Evolutionary conservation across 805 yeast species (phyloP).

Genomic region (Lachancea kluyveri): DNA sequence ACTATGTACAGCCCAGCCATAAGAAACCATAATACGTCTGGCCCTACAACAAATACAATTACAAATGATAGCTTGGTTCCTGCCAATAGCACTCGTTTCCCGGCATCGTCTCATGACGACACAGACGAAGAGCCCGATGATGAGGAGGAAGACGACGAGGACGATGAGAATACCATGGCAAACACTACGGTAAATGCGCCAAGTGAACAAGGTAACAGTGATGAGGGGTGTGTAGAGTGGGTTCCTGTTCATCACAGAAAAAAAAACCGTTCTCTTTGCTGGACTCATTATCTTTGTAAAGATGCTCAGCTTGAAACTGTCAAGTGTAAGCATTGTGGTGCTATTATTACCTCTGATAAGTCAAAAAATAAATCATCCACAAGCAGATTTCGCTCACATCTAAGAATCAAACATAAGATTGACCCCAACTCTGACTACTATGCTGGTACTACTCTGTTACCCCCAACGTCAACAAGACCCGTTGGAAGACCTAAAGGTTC

Average conservation of each 20-base stretch:
- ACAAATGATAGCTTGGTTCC: too few species aligned
- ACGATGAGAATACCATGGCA: conserved; percentile 7
- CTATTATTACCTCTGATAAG: conserved; percentile 4
- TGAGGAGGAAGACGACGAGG: conserved; percentile 8
- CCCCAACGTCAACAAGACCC: too few species aligned
- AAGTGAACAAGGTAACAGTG: background rate
- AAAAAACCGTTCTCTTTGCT: conserved; percentile 7
- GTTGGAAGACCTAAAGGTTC: too few species aligned
- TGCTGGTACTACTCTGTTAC: too few species aligned
- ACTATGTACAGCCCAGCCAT: too few species aligned
- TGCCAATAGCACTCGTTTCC: too few species aligned
- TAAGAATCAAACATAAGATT: conserved; percentile 9
- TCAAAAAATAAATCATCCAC: conserved; percentile 1
- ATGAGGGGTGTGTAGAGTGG: conserved; percentile 8
- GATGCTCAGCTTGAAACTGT: conserved; percentile 2
- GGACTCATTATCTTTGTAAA: conserved; percentile 14
- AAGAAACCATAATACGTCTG: too few species aligned
- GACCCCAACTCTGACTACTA: conserved; percentile 8
- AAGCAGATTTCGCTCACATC: conserved; percentile 8
- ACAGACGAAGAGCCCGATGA: conserved; percentile 2
- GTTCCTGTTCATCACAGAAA: conserved; percentile 10
- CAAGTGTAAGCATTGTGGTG: conserved; percentile 17
- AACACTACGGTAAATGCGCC: background rate
- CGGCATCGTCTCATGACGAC: too few species aligned
- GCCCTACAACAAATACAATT: too few species aligned